phyloP scores from a whole-genome alignment of 2,329 filamentous ascomycete genomes.

The Fusarium tupiense region DNA sequence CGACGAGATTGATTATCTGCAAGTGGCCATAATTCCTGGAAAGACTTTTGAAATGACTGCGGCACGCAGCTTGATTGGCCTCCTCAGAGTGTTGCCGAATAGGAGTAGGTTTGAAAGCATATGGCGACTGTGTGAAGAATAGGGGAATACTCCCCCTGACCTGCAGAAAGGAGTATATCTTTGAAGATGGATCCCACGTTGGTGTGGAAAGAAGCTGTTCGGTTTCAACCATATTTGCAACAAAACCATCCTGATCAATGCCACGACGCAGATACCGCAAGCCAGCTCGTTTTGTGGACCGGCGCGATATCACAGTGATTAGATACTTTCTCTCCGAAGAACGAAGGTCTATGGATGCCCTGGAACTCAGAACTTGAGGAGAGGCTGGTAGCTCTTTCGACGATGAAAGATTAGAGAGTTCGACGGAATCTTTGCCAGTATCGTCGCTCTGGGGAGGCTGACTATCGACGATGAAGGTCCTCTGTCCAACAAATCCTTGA shows the following conservation, averaged over 20 bases:
- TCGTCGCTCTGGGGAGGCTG: slow-evolving; percentile 65
- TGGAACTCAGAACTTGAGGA: slow-evolving; percentile 38
- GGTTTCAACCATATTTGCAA: slow-evolving; percentile 92
- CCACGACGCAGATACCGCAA: slow-evolving; percentile 90
- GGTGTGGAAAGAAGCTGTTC: slow-evolving; percentile 88
- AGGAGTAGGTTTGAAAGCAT: slow-evolving; percentile 89
- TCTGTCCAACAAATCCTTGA: slow-evolving; percentile 93
- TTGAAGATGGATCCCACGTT: slow-evolving; percentile 69
- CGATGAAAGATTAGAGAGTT: slow-evolving; percentile 53
- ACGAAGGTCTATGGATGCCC: slow-evolving; percentile 53
- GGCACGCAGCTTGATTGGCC: slow-evolving; percentile 81
- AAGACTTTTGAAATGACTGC: slow-evolving; percentile 79
- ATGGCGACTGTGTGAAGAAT: slow-evolving; percentile 95
- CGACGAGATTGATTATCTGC: slow-evolving; percentile 85
- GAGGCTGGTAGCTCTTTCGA: slow-evolving; percentile 41
- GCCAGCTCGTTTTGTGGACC: slow-evolving; percentile 86
- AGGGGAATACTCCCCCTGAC: slow-evolving; percentile 90
- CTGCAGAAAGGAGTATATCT: slow-evolving; percentile 85
- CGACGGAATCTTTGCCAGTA: slow-evolving; percentile 56
- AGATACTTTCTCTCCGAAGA: slow-evolving; percentile 70
- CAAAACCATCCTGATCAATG: slow-evolving; percentile 87
- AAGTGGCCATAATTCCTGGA: slow-evolving; percentile 76
- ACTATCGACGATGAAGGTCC: slow-evolving; percentile 77
- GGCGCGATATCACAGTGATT: slow-evolving; percentile 90
- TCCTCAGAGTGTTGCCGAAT: slow-evolving; percentile 82